Percentiles rank a stretch among this genome's conserved stretches.
These are phyloP conservation scores for California macrophylla DNA, from an alignment of 441 rosid genomes.

Conservation along the genomic window DNA sequence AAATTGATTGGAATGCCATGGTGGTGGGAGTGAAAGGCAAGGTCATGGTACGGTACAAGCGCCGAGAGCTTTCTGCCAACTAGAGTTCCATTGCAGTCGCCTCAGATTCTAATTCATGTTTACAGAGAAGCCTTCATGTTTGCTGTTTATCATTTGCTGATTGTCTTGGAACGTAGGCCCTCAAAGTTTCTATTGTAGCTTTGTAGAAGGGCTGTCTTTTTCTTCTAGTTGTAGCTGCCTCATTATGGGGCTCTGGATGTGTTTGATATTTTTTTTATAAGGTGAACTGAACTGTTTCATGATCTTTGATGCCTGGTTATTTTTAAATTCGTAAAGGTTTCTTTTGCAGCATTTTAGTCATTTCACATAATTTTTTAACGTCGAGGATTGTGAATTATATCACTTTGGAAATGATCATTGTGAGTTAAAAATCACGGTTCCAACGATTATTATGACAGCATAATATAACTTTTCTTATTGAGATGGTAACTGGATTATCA, in stretches of 20 bases:
- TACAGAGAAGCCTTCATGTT: too few relatives aligned
- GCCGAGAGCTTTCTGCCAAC: conserved; percentile 45
- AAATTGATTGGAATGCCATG: conserved; percentile 98
- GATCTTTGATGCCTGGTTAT: neutral
- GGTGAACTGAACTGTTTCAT: neutral
- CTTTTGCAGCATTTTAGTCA: too few relatives aligned
- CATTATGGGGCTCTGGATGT: neutral
- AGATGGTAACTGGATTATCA: too few relatives aligned
- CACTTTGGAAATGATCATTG: too few relatives aligned
- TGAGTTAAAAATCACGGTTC: too few relatives aligned
- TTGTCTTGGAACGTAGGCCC: neutral
- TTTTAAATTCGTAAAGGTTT: too few relatives aligned
- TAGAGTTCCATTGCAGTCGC: too few relatives aligned
- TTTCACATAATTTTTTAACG: too few relatives aligned
- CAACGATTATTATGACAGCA: too few relatives aligned
- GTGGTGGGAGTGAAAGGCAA: conserved; percentile 98
- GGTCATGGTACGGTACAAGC: conserved; percentile 91
- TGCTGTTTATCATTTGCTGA: neutral
- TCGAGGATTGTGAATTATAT: too few relatives aligned
- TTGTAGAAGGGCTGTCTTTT: neutral
- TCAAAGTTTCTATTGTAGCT: neutral
- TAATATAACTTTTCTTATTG: too few relatives aligned
- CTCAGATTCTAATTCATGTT: too few relatives aligned
- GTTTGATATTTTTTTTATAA: neutral
- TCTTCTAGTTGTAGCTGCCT: neutral